A percentile compares a stretch with the other conserved stretches of the same genome.
phyloP scores from a whole-genome alignment of 1,139 yeast species.

The Zygotorulaspora mrakii region DNA sequence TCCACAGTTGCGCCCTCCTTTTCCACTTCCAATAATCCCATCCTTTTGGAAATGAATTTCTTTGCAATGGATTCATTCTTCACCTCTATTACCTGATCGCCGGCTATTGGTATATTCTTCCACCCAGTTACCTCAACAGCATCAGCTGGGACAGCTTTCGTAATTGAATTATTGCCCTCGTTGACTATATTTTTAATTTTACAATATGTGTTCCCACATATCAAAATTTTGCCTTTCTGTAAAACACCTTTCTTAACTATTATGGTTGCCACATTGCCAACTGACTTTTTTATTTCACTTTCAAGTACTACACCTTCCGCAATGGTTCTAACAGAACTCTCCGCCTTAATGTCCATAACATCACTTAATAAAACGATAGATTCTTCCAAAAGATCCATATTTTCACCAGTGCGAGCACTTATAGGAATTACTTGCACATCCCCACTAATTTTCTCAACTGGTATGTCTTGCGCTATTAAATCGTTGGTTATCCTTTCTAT shows the following conservation, averaged over 20 bases:
- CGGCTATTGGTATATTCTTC: conserved; percentile 91
- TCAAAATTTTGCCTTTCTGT: conserved; percentile 63
- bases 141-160: conserved; percentile 77
- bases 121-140: conserved; percentile 94
- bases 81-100: conserved; percentile 79
- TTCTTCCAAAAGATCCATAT: conserved; percentile 87
- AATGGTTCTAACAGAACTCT: conserved; percentile 46
- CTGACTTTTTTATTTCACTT: conserved; percentile 74
- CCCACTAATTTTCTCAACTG: conserved; percentile 92
- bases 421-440: conserved; percentile 87
- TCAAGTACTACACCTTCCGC: conserved; percentile 92
- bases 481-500: conserved; percentile 66
- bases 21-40: conserved; percentile 52
- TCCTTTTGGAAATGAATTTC: conserved; percentile 64
- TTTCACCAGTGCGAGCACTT: conserved; percentile 79
- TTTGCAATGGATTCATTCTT: conserved; percentile 71
- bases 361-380: conserved; percentile 84
- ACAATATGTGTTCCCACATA: conserved; percentile 85
- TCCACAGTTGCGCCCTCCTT: conserved; percentile 67
- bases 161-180: conserved; percentile 62
- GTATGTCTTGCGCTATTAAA: conserved; percentile 71
- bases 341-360: conserved; percentile 72
- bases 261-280: conserved; percentile 84
- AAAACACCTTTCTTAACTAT: conserved; percentile 77
- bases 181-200: conserved; percentile 80